Base-by-base conservation (phyloP, 1,139 yeast species). In the Pneumocystis murina region DNA sequence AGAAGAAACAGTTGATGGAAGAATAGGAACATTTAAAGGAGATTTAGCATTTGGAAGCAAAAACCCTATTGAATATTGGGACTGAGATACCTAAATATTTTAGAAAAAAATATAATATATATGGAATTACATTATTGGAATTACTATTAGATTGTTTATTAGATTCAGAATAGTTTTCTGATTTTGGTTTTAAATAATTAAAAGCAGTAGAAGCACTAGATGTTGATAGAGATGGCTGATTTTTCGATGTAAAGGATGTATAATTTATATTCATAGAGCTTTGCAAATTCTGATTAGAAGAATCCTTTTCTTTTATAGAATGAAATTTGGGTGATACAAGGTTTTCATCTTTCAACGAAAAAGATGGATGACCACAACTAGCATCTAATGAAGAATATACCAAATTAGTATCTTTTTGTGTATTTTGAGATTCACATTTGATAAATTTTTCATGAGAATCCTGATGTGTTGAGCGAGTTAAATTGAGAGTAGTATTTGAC, bases 401-500 rank as follows among this genome's bases (percentile, higher is more conserved):
- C 24, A 30, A 48, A 24, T 48, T 48, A 7, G 10, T 4, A 24
- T 48, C 28, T 48, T 48, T 48, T 20, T 28, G 20, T 48, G 14
- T 48, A 48, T 24, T 24, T 48, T 48, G 30, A 24, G 55, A 24
- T 12, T 48, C 55, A 24, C 14, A 12, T 48, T 30, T 28, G 16
- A 20, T 8, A 43, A 48, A 48, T 6, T 48, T 24, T 12, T 28
- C n/a, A 48, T 48, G 55, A 24, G 55, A 48, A 48, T 48, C 33
- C 17, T 24, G 30, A 48, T 24, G 33, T 48, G 33, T 48, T 24
- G 33, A 10, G 17, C 24, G 33, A 10, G 35, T 48, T 24, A 58
- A 30, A n/a, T 59, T 59, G 30, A 59, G 54, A 41, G 61, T 48
- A 28, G 63, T 57, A 36, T 41, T 59, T 39, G 63, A 48, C n/a